These are phyloP conservation scores for Irpex sp. DNA, from an alignment of 1,284 basidiomycete species.

Conservation along the genomic window DNA sequence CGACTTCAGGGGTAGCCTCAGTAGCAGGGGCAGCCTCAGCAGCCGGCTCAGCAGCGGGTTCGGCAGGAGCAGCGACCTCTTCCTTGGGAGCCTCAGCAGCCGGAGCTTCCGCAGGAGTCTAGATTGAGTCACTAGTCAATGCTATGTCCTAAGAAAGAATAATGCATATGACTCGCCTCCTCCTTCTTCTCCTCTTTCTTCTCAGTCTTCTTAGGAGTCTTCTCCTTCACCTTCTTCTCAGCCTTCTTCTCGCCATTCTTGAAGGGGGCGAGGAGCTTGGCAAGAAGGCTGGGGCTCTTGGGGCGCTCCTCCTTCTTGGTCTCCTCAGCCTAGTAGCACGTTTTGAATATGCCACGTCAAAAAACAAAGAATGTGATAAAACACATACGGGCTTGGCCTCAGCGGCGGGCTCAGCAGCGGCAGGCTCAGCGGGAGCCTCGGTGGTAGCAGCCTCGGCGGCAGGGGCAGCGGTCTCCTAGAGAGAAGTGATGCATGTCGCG, in stretches of 20 bases:
- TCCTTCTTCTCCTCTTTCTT: conserved; percentile 70
- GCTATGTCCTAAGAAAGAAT: conserved; percentile 23
- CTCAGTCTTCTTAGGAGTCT: conserved; percentile 53
- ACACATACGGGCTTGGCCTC: conserved; percentile 60
- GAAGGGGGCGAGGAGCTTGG: conserved; percentile 73
- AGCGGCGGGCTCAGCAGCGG: conserved; percentile 34
- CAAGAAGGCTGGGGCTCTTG: conserved; percentile 71
- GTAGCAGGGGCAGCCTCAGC: conserved; percentile 52
- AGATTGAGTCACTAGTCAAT: conserved; percentile 6
- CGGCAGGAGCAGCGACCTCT: conserved; percentile 24
- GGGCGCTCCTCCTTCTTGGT: conserved; percentile 69
- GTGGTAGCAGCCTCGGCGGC: no score
- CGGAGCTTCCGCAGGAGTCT: conserved; percentile 30
- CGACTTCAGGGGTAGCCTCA: conserved; percentile 29
- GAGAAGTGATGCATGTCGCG: background rate
- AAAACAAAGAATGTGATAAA: background rate
- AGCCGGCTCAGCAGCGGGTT: conserved; percentile 24
- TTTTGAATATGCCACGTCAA: conserved; percentile 16
- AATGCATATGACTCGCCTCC: conserved; percentile 26
- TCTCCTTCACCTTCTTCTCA: conserved; percentile 59
- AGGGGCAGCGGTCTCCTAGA: conserved; percentile 29
- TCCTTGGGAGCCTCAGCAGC: conserved; percentile 40
- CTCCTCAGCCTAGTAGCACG: conserved; percentile 38
- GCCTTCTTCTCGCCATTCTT: conserved; percentile 38
- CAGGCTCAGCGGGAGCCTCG: conserved; percentile 20